These are phyloP conservation scores for Lasiodiplodia sp. DNA, from an alignment of 2,329 filamentous ascomycete genomes.

Conservation along the genomic window DNA sequence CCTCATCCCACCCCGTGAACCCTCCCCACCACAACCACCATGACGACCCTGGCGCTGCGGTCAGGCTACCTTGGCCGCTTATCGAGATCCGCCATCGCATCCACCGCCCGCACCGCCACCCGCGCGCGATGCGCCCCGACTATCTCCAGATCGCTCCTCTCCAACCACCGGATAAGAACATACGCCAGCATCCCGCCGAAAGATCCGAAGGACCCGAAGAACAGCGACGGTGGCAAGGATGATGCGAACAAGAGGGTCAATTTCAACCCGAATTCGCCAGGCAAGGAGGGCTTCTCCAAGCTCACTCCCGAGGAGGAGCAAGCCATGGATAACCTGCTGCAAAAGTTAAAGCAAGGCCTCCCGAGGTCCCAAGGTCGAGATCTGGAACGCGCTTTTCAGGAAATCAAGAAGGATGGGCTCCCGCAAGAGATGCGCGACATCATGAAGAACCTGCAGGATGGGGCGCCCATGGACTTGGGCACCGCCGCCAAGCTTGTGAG, in stretches of 20 bases:
- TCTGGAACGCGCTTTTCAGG: constrained; percentile 66
- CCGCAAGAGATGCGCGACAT: constrained; percentile 69
- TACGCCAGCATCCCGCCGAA: constrained; percentile 51
- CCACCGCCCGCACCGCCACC: constrained; percentile 51
- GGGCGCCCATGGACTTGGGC: constrained; percentile 58
- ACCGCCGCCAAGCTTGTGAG: constrained; percentile 68
- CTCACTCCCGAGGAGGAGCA: constrained; percentile 65
- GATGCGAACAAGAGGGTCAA: constrained; percentile 38
- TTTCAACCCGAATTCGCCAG: constrained; percentile 29
- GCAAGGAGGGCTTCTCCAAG: constrained; percentile 49
- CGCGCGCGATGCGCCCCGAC: constrained; percentile 46
- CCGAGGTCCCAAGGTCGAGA: constrained; percentile 68
- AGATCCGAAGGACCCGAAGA: constrained; percentile 35
- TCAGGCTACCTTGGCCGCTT: constrained; percentile 71
- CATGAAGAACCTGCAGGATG: constrained; percentile 62
- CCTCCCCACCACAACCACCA: constrained; percentile 51
- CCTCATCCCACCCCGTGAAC: constrained; percentile 27
- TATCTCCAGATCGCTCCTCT: constrained; percentile 52
- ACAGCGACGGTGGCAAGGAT: constrained; percentile 29
- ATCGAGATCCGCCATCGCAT: constrained; percentile 60
- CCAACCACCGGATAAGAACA: constrained; percentile 51
- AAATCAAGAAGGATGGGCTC: constrained; percentile 72
- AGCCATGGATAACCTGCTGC: constrained; percentile 65
- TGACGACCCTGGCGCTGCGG: constrained; percentile 73
- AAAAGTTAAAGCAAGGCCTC: constrained; percentile 63